Evolutionary conservation across 2,329 filamentous ascomycete genomes (phyloP), one percentile per base, ranked within the genome.

Genomic region (Aspergillus sergii): DNA sequence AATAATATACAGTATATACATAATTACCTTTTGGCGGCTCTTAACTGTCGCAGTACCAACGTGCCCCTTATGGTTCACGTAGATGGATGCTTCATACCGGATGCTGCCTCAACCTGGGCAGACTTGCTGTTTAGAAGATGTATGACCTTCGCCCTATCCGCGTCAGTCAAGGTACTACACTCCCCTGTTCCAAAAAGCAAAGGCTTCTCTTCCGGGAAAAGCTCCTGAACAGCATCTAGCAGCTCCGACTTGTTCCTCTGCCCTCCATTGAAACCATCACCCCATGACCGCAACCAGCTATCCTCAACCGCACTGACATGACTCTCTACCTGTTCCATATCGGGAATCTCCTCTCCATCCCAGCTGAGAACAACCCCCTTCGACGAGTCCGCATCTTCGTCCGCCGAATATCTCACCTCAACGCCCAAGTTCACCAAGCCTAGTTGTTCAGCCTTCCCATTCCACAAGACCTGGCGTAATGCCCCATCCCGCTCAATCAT

Each of bases 401-500:
- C 43, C 10, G 54, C 64, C 48, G 58, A 61, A 68, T 79, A 79
- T 46, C 72, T 68, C 58, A 76, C 71, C 64, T 79, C 77, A 39
- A 81, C 76, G 43, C 76, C 73, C 59, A 81, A 67, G 54, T 75
- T 72, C 56, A 71, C 75, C 48, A 82, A 64, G 11, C 79, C 80
- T 59, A 79, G 61, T 34, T 73, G 70, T 58, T 78, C 75, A 6
- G 76, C 79, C 43, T 68, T 73, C 36, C 71, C 70, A 71, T 83
- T 83, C 81, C 81, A 83, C 54, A 83, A 66, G 34, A 78, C 74
- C 70, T 83, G 81, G 58, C 72, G 74, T 54, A 83, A 57, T 12
- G 62, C 66, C 21, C 76, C 77, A 58, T 76, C 73, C 58, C 72
- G 62, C 63, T 78, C 77, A 62, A 81, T 75, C 71, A 81, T 75